Evolutionary conservation across 768 basidiomycete species (phyloP), one percentile per base, ranked within the genome.

Genomic region (Hydnomerulius pinastri): DNA sequence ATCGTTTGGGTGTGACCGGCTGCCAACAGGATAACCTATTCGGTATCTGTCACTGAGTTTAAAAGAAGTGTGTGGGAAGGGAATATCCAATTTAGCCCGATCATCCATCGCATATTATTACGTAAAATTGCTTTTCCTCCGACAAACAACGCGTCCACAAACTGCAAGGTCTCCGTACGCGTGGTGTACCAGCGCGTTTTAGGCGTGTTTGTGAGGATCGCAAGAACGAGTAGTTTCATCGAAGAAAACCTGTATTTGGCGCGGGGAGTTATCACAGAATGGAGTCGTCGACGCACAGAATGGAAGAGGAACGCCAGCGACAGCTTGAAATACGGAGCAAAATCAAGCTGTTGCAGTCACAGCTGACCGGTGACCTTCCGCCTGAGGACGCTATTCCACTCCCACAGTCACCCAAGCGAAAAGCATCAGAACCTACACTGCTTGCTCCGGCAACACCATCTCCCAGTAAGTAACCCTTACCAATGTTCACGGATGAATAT

Each of bases 401-500:
- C 24, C 69, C 70, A 3, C 59, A 57, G 18, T 75, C 79, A 6
- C 78, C 79, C 8, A 81, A 82, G 64, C 71, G 78, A 52, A 83
- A 77, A 65, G 68, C 67, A 37, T 56, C 56, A 10, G 70, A 75
- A 8, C 52, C 71, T 3, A 64, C 68, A 2, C 59, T 79, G 12
- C 58, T 78, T 0, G 78, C 72, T 1, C 79, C 78, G 7, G 66
- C 71, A 1, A 82, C 78, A 1, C 88, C 88, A 8, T 87, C 88
- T 29, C 85, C 84, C 4, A 86, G 86, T 88, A 56, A 65, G 77
- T 66, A n/a, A 35, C 28, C n/a, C 17, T 20, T 17, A 46, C 48
- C 29, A 43, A 30, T 10, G 53, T 25, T 30, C 25, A 21, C 21
- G 25, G 21, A 6, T 28, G 35, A 12, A 1, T 33, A 30, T 51